A percentile compares a stretch with the other conserved stretches of the same genome.
Conservation (phyloP, 306 rosid species). For the Cucurbita argyrosperma region DNA sequence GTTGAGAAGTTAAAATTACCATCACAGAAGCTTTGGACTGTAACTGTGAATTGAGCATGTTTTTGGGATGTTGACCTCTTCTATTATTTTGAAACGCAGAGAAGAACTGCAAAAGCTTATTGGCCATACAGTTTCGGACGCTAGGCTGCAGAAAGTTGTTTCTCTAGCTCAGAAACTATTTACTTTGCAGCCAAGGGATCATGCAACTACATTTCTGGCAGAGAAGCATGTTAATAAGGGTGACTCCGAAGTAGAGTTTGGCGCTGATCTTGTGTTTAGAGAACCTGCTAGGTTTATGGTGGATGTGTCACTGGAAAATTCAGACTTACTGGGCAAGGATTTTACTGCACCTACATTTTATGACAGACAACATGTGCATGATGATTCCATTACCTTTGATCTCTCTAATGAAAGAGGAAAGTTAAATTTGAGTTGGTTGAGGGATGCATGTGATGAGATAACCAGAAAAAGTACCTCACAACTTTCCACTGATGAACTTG, state of each 20-base stretch:
- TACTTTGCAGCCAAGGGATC: slow-evolving; percentile 45
- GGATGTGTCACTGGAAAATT: slow-evolving; percentile 56
- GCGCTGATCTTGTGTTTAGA: slow-evolving; percentile 65
- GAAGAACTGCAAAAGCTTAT: slow-evolving; percentile 50
- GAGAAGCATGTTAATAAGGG: slow-evolving; percentile 22
- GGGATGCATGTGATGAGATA: slow-evolving; percentile 66
- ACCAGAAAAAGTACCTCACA: slow-evolving; percentile 25
- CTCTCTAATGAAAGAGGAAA: slow-evolving; percentile 20
- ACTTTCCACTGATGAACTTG: slow-evolving; percentile 70
- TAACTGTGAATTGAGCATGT: background rate
- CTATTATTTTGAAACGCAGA: slow-evolving; percentile 30
- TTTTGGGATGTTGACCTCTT: slow-evolving; percentile 5
- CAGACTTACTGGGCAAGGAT: slow-evolving; percentile 41
- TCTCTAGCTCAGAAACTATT: slow-evolving; percentile 43
- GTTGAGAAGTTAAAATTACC: background rate
- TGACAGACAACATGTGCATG: slow-evolving; percentile 23
- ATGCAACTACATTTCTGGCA: slow-evolving; percentile 7
- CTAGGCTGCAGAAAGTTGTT: slow-evolving; percentile 49
- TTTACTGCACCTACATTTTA: slow-evolving; percentile 26
- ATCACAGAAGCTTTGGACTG: background rate
- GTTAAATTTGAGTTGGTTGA: slow-evolving; percentile 55
- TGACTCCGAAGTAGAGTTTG: slow-evolving; percentile 46
- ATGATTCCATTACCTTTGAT: slow-evolving; percentile 4
- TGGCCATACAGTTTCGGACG: slow-evolving; percentile 50
- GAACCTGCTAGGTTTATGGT: slow-evolving; percentile 73